Base-by-base conservation (phyloP, 371 early-diverging fungal genomes). In the Mortierella sp. region DNA sequence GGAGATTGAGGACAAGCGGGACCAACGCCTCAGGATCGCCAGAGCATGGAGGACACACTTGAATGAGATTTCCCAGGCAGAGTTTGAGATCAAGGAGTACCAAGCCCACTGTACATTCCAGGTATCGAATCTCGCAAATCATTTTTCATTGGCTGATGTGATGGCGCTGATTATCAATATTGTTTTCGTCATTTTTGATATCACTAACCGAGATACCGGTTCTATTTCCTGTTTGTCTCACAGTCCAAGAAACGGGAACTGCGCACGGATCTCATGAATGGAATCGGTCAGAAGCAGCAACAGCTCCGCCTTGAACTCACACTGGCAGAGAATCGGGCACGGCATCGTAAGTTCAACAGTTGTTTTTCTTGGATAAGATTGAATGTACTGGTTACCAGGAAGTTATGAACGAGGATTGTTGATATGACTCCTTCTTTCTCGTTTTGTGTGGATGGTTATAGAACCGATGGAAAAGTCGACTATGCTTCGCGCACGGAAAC, bases 1-100 rank as follows among this genome's bases (percentile, higher is more conserved):
- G 44, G 88, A 90, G 52, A 91, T 91, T 71, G 91, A 90, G 73
- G 87, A 88, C 29, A 90, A 89, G 74, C 87, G 89, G 44, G 86
- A 85, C 40, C 86, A 87, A 45, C 85, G 91, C 2, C 88, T 90
- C 31, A 77, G 80, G 24, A 85, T 86, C 4, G 92, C 92, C 41
- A 90, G 89, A 52, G 89, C 90, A 29, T 90, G 92, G 90, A 79
- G 89, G 69, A 87, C 77, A 64, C 85, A 89, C 72, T 87, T 87
- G 73, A 87, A 85, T 26, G 80, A 85, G 63, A 89, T 88, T 68
- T 88, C 86, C 37, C 87, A 86, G 48, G 84, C 81, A 26, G 90
- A 90, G 64, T 89, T 87, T 76, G 90, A 91, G 74, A 89, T 89
- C 40, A 85, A 88, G 55, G 90, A 90, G 77, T 90, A 91, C 71